These are phyloP conservation scores for Xylariaceae sp. DNA, from an alignment of 2,329 filamentous ascomycete species.

Conservation along the genomic window DNA sequence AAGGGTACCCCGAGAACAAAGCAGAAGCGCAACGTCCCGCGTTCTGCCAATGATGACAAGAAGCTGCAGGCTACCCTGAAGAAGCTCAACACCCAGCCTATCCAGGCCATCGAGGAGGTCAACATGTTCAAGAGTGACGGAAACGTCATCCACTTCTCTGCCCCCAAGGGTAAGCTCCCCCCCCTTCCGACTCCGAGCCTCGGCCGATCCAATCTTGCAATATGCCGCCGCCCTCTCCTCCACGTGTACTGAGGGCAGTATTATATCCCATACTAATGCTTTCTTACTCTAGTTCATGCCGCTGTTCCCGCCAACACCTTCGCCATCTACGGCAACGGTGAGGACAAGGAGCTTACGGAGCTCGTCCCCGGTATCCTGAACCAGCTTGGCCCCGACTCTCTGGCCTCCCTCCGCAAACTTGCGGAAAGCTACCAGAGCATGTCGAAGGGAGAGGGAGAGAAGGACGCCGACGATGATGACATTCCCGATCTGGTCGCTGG, in stretches of 20 bases:
- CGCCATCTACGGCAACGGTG: constrained; percentile 96
- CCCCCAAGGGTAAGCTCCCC: constrained; percentile 78
- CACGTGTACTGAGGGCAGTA: too few relatives aligned
- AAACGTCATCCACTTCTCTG: constrained; percentile 99
- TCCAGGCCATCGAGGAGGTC: constrained; percentile 99
- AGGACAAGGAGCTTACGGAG: constrained; percentile 99
- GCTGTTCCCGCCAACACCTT: constrained; percentile 98
- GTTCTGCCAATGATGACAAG: constrained; percentile 95
- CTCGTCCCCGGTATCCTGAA: constrained; percentile 99
- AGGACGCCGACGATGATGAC: constrained; percentile 79
- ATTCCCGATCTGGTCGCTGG: constrained; percentile 96
- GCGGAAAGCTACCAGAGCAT: constrained; percentile 99
- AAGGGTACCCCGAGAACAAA: constrained; percentile 98
- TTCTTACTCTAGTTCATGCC: constrained; percentile 69
- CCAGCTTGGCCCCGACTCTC: constrained; percentile 97
- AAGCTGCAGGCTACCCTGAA: constrained; percentile 96
- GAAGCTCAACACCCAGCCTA: constrained; percentile 99
- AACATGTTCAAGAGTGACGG: constrained; percentile 99
- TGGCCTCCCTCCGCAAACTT: constrained; percentile 95
- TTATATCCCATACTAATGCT: too few relatives aligned
- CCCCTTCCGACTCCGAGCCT: background rate
- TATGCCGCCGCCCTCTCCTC: background rate
- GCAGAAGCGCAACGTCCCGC: constrained; percentile 96
- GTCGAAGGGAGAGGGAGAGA: constrained; percentile 90
- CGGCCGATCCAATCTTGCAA: background rate